Evolutionary conservation across 2,329 filamentous ascomycete species (phyloP).

Genomic region (Rugonectria rugulosa): DNA sequence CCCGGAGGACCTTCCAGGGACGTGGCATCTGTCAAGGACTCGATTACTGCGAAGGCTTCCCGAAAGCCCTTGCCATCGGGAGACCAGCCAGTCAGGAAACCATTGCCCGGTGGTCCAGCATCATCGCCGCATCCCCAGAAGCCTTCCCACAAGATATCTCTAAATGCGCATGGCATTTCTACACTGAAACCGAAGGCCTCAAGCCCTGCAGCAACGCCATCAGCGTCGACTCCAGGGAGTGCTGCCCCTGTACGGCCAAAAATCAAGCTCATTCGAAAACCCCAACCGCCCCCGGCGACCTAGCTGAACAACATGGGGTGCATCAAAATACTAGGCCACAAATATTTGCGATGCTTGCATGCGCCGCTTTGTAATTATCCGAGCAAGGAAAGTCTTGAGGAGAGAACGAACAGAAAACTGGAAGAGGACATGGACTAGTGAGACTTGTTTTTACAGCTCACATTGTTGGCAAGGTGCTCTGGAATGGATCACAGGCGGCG

Average conservation of each 20-base stretch:
- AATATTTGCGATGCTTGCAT: no score
- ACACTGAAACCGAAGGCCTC: constrained; percentile 34
- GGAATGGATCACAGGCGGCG: constrained; percentile 16
- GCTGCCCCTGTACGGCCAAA: constrained; percentile 41
- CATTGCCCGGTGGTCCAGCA: constrained; percentile 41
- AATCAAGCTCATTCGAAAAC: constrained; percentile 49
- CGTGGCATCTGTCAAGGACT: constrained; percentile 37
- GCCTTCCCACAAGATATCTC: constrained; percentile 38
- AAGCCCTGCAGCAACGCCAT: constrained; percentile 25
- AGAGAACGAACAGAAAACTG: neutral
- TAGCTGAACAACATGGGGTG: constrained; percentile 20
- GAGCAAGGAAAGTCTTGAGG: no score
- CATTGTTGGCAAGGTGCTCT: constrained; percentile 5
- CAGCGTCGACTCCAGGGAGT: constrained; percentile 33
- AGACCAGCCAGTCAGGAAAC: constrained; percentile 39
- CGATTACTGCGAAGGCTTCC: constrained; percentile 44
- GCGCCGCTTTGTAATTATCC: no score
- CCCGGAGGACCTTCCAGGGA: constrained; percentile 43
- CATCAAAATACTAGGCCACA: neutral
- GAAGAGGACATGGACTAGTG: neutral
- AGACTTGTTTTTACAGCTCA: constrained; percentile 2
- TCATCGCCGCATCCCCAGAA: constrained; percentile 33
- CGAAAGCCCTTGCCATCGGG: constrained; percentile 47
- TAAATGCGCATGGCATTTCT: constrained; percentile 31
- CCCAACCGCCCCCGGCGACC: constrained; percentile 38